Evolutionary conservation across 1,139 yeast genomes (phyloP).

Genomic region (Blastobotrys buckinghamii): DNA sequence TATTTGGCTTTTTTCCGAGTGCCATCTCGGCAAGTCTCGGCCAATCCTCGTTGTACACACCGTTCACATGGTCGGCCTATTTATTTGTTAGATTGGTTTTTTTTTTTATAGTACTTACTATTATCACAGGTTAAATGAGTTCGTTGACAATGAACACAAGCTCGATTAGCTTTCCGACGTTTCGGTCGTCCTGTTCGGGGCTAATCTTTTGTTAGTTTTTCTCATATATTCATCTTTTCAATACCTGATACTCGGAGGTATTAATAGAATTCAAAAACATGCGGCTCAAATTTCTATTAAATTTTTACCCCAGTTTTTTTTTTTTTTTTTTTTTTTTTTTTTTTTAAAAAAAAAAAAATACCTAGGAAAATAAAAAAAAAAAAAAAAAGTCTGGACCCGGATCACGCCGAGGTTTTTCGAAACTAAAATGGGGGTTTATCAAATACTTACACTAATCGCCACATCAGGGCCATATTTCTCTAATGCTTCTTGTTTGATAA

Average conservation of each 20-base stretch:
- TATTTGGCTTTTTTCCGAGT: slow-evolving; percentile 84
- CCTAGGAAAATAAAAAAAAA: background rate
- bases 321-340: no score
- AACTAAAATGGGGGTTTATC: no score
- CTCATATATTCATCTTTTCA: background rate
- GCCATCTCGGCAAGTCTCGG: slow-evolving; percentile 78
- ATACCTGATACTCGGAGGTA: no score
- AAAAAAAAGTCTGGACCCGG: no score
- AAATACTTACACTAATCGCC: slow-evolving; percentile 18
- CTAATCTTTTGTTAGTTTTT: slow-evolving; percentile 6
- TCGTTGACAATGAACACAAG: slow-evolving; percentile 81
- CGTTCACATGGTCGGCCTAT: slow-evolving; percentile 68
- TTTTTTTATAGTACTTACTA: slow-evolving; percentile 15
- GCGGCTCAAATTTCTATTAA: background rate
- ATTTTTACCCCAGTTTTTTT: background rate
- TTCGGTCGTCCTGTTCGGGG: slow-evolving; percentile 35
- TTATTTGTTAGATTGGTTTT: background rate
- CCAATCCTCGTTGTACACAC: slow-evolving; percentile 66
- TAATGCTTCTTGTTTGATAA: slow-evolving; percentile 11
- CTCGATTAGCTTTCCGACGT: slow-evolving; percentile 63
- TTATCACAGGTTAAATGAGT: slow-evolving; percentile 87
- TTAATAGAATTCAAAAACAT: no score
- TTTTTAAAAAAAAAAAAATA: no score
- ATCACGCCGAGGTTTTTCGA: no score
- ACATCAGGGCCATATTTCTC: slow-evolving; percentile 17